Conservation (phyloP, 164 flowering plant species). For the Magnolia changhungtana region DNA sequence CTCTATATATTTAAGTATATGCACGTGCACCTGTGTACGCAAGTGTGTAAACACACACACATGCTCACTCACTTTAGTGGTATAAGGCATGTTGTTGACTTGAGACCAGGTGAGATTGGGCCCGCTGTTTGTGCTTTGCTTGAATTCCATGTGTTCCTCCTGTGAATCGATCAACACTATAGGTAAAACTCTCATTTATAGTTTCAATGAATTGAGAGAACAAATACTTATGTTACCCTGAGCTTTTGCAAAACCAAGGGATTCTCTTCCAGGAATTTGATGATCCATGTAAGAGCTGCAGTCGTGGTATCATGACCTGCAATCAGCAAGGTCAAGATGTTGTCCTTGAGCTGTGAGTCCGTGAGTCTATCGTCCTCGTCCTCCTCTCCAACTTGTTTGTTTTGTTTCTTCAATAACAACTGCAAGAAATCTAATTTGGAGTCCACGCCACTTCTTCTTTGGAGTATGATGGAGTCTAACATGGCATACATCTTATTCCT, state of each 20-base stretch:
- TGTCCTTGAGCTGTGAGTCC: constrained; percentile 61
- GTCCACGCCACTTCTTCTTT: constrained; percentile 38
- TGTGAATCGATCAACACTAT: constrained; percentile 21
- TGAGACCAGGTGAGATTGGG: constrained; percentile 51
- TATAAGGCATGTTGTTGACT: constrained; percentile 64
- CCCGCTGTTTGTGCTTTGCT: constrained; percentile 29
- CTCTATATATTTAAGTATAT: too few species aligned
- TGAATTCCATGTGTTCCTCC: constrained; percentile 51
- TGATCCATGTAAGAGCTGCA: constrained; percentile 66
- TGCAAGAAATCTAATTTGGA: constrained; percentile 48
- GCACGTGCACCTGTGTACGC: too few species aligned
- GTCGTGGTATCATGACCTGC: constrained; percentile 81
- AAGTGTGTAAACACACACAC: too few species aligned
- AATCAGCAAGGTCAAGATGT: constrained; percentile 52
- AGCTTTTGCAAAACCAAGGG: constrained; percentile 45
- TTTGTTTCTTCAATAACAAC: constrained; percentile 47
- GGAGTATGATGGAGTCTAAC: constrained; percentile 45
- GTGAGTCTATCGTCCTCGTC: constrained; percentile 49
- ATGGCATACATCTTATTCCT: constrained; percentile 53
- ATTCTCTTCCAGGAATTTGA: constrained; percentile 62
- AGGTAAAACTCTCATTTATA: not conserved
- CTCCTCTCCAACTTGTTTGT: constrained; percentile 20
- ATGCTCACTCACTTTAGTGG: constrained; percentile 41
- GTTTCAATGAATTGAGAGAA: not conserved
- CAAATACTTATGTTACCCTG: constrained; percentile 30